Evolutionary conservation across 1,139 yeast species (phyloP), one percentile per base, ranked within the genome.

Genomic region (Komagataea norvegica): DNA sequence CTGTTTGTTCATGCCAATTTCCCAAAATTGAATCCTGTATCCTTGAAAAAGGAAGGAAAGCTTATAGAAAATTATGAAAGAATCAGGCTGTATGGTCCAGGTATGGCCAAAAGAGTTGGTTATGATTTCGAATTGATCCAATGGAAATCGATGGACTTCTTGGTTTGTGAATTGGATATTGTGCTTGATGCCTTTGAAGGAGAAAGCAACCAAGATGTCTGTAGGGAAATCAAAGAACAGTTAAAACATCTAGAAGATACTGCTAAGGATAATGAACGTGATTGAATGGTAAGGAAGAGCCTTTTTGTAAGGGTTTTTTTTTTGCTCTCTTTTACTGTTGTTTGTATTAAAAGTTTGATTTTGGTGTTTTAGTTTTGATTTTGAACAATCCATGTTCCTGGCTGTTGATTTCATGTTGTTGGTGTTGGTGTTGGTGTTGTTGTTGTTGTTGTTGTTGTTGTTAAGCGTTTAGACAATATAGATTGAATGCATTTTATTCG

Each of bases 1-100:
- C 55, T 75, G 47, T 79, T 81, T 48, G 72, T 80, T 40, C 88
- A 82, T 54, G 74, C 83, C 34, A 78, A 79, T 54, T 74, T 68
- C 62, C 81, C 81, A 20, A 79, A 79, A 55, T 65, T 79, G 43
- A 74, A 79, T 48, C 85, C 86, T 3, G 69, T 76, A 64, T 60
- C 60, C 8, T 61, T 77, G 42, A 65, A 64, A 47, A 49, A 53
- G 16, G 64, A 65, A 5, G 64, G 68, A 4, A 68, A 66, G 40
- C 64, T 74, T 23, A 54, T 68, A 30, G 62, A 69, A 39, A 64
- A 60, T 17, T 77, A 74, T 7, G 56, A 67, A 5, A 59, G 81
- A 47, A 54, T 72, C 23, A 56, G 83, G 42, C 56, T 75, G 11
- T 74, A 73, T 46, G 82, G 82, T 2, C 65, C 72, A 6, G 77